These are phyloP conservation scores for Mycena leptocephala DNA, from an alignment of 768 basidiomycete species.

Conservation along the genomic window DNA sequence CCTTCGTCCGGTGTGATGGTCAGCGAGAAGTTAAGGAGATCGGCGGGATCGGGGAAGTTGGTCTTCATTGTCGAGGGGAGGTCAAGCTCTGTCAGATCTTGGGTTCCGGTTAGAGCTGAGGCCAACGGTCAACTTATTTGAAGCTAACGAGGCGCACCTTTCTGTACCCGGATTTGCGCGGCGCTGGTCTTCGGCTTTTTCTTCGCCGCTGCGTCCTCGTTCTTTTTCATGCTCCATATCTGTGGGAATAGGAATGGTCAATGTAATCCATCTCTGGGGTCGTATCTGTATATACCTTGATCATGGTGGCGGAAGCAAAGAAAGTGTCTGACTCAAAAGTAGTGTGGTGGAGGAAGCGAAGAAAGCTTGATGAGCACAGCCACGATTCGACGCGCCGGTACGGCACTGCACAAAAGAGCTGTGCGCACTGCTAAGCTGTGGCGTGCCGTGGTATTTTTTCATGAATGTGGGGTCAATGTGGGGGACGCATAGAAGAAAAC, in stretches of 20 bases:
- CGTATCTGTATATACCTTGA: conserved; percentile 55
- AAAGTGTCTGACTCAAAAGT: conserved; percentile 51
- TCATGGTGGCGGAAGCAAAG: conserved; percentile 56
- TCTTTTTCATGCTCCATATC: conserved; percentile 99
- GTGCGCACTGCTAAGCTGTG: background rate
- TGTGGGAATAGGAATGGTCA: conserved; percentile 50
- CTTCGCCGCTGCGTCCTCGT: conserved; percentile 96
- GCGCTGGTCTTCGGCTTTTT: conserved; percentile 99
- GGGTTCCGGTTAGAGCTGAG: background rate
- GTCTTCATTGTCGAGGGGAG: conserved; percentile 97
- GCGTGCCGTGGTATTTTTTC: background rate
- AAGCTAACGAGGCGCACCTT: conserved; percentile 70
- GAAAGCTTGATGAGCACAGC: conserved; percentile 15
- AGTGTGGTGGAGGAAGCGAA: conserved; percentile 35
- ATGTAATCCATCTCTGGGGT: background rate
- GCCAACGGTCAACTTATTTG: background rate
- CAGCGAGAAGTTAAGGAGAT: conserved; percentile 97
- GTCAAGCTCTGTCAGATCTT: conserved; percentile 97
- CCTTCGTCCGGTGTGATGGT: conserved; percentile 98
- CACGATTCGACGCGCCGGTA: conserved; percentile 4
- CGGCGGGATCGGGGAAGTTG: conserved; percentile 90
- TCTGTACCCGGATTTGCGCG: conserved; percentile 99
- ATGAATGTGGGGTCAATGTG: too few relatives aligned
- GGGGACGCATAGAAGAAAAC: background rate
- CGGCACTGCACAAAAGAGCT: background rate